Evolutionary conservation across 73 alveolate species (phyloP).

Genomic region (Paramecium caudatum): DNA sequence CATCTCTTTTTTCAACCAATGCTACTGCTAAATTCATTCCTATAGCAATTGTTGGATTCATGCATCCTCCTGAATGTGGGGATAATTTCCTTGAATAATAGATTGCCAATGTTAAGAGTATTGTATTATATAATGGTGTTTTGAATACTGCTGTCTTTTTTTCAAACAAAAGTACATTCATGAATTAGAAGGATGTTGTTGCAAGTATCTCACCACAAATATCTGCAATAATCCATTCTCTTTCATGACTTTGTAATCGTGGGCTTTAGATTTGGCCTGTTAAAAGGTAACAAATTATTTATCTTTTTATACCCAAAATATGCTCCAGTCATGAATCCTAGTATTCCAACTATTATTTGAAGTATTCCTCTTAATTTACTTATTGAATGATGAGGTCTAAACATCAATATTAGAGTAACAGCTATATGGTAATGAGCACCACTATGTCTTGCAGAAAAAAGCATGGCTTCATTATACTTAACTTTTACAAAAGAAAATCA

Average conservation of each 20-base stretch:
- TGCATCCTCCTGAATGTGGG: slow-evolving; percentile 70
- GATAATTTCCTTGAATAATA: slow-evolving; percentile 48
- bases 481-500: slow-evolving; percentile 26
- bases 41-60: slow-evolving; percentile 67
- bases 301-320: slow-evolving; percentile 17
- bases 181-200: slow-evolving; percentile 49
- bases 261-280: slow-evolving; percentile 20
- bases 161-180: slow-evolving; percentile 58
- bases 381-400: slow-evolving; percentile 55
- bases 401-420: slow-evolving; percentile 61
- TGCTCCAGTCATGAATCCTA: slow-evolving; percentile 54
- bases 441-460: slow-evolving; percentile 56
- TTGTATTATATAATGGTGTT: slow-evolving; percentile 51
- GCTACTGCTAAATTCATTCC: slow-evolving; percentile 60
- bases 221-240: slow-evolving; percentile 34
- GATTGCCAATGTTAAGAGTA: slow-evolving; percentile 3
- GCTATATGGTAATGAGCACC: slow-evolving; percentile 64
- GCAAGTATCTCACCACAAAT: slow-evolving; percentile 50
- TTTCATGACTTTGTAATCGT: slow-evolving; percentile 7
- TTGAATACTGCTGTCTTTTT: slow-evolving; percentile 47
- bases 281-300: slow-evolving; percentile 35
- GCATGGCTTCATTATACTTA: slow-evolving; percentile 8
- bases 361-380: slow-evolving; percentile 31
- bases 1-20: background rate
- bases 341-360: slow-evolving; percentile 9